These are phyloP conservation scores for Rhinocladiella mackenziei DNA, from an alignment of 2,329 filamentous ascomycete genomes.

Conservation along the genomic window DNA sequence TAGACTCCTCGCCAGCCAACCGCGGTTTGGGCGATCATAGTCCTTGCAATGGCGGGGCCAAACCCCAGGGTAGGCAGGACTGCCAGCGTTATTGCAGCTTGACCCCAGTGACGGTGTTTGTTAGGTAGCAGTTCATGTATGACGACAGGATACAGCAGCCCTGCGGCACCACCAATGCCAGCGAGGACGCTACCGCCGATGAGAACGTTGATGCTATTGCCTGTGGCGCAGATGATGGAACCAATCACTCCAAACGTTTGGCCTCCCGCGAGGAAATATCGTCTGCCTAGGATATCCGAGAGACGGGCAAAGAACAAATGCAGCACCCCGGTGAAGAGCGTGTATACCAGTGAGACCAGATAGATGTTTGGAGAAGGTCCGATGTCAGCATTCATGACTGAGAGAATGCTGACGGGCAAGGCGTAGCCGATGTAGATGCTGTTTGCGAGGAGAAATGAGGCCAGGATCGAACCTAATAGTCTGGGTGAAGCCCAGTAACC, in stretches of 20 bases:
- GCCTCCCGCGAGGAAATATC: background rate
- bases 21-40: slow-evolving; percentile 42
- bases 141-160: slow-evolving; percentile 39
- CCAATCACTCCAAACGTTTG: background rate
- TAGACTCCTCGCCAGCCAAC: slow-evolving; percentile 49
- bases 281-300: background rate
- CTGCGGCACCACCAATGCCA: slow-evolving; percentile 32
- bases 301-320: background rate
- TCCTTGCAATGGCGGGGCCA: slow-evolving; percentile 48
- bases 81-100: slow-evolving; percentile 35
- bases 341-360: slow-evolving; percentile 33
- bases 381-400: slow-evolving; percentile 33
- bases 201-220: background rate
- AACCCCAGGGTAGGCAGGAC: slow-evolving; percentile 34
- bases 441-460: slow-evolving; percentile 17
- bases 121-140: slow-evolving; percentile 41
- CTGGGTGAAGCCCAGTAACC: slow-evolving; percentile 14
- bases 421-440: slow-evolving; percentile 15
- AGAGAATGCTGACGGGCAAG: slow-evolving; percentile 16
- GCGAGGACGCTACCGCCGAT: background rate
- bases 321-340: slow-evolving; percentile 23
- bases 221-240: background rate
- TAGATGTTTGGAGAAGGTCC: slow-evolving; percentile 33
- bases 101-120: slow-evolving; percentile 36
- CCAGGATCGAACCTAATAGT: slow-evolving; percentile 10